Evolutionary conservation across 2,329 filamentous ascomycete species (phyloP).

Genomic region (Scolecobasidium constrictum): DNA sequence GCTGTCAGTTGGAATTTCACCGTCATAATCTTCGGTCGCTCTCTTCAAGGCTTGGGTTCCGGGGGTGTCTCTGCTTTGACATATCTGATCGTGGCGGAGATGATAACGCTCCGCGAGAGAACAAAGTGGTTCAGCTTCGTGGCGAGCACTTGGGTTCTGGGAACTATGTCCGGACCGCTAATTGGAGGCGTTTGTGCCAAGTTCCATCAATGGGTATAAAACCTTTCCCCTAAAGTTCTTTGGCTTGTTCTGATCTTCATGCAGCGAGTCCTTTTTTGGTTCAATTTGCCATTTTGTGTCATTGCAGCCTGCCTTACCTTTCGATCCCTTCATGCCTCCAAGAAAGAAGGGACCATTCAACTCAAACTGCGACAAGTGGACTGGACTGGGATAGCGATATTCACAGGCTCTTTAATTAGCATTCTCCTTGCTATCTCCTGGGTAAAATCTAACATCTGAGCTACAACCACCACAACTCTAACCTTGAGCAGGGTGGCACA

Average conservation of each 20-base stretch:
- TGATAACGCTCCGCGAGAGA: conserved; percentile 31
- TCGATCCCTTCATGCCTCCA: conserved; percentile 43
- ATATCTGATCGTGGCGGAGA: conserved; percentile 35
- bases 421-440: conserved; percentile 1
- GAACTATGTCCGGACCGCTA: conserved; percentile 40
- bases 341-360: conserved; percentile 33
- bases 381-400: conserved; percentile 39
- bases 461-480: no score
- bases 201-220: no score
- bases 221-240: no score
- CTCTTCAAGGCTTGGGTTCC: conserved; percentile 28
- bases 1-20: conserved; percentile 27
- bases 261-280: conserved; percentile 50
- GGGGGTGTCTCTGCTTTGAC: conserved; percentile 30
- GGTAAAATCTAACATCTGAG: no score
- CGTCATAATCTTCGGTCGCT: conserved; percentile 25
- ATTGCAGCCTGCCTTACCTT: conserved; percentile 36
- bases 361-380: conserved; percentile 47
- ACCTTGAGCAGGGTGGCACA: no score
- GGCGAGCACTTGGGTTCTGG: conserved; percentile 40
- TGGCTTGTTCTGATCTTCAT: background rate
- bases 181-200: conserved; percentile 44
- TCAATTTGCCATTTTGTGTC: conserved; percentile 48
- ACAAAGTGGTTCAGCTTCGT: conserved; percentile 30
- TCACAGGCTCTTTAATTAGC: background rate